Evolutionary conservation across 2,329 filamentous ascomycete species (phyloP), one percentile per base, ranked within the genome.

Genomic region (Bisporella sp.): DNA sequence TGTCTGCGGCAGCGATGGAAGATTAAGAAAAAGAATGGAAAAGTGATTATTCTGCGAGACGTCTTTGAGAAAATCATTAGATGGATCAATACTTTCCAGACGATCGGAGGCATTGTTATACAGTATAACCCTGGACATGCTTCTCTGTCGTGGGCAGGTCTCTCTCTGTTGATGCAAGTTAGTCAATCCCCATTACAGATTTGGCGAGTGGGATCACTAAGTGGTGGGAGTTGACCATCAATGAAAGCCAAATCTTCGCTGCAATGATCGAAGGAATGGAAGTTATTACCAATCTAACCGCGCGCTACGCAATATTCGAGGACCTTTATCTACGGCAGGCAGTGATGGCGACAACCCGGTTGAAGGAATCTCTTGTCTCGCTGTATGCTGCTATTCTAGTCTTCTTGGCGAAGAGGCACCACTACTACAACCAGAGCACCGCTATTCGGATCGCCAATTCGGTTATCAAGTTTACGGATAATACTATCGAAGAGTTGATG

Each of bases 111-210:
- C n/a, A n/a, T n/a, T n/a, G n/a, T n/a, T 28, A 28, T 21, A 28
- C 41, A 42, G 41, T 32, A 51, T 57, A 60, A 65, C 41, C 57
- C 59, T 9, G 50, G 21, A 8, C 58, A 64, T 52, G 55, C 57
- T 5, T 44, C 61, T n/a, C 45, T 64, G 39, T 61, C 62, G 7
- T 64, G 60, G 62, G 62, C 57, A 5, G 58, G 47, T 7, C 54
- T 64, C 32, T 44, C 57, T 5, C 51, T 62, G 39, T 42, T 63
- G 29, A 48, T 64, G 5, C 54, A 61, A 52, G 57, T 61, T 5
- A 8, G 45, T 31, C 13, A 13, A 21, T 9, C 33, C 41, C 12
- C 45, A 51, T 30, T 48, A 41, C 39, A 32, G 2, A 13, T 29
- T 29, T 30, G n/a, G 41, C 28, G 42, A 45, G n/a, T 45, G n/a